These are phyloP conservation scores for Arabidopsis thaliana DNA, from an alignment of 345 rosid species.

Conservation along the genomic window TAIR10.1 NC_003070.9:26487001-26487500, in stretches of 20 bases:
- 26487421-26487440: constrained; percentile 6
- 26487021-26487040: constrained; percentile 88
- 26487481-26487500: constrained; percentile 16
- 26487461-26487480: constrained; percentile 34
- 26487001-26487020: constrained; percentile 87
- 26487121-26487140: background rate
- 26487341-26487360: constrained; percentile 26
- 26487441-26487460: background rate
- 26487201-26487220: constrained; percentile 82
- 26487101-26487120: background rate
- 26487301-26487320: constrained; percentile 58
- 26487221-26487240: constrained; percentile 40
- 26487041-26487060: constrained; percentile 82
- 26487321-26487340: constrained; percentile 45
- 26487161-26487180: constrained; percentile 69
- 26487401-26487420: background rate
- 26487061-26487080: constrained; percentile 95
- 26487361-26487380: constrained; percentile 8
- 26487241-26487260: constrained; percentile 42
- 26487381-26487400: constrained; percentile 33
- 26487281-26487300: constrained; percentile 51
- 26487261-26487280: constrained; percentile 50
- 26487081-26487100: background rate
- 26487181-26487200: constrained; percentile 87
- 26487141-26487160: background rate